A percentile compares a stretch with the other conserved stretches of the same genome.
Conservation (phyloP, 768 basidiomycete genomes). For the Paxillus involutus region DNA sequence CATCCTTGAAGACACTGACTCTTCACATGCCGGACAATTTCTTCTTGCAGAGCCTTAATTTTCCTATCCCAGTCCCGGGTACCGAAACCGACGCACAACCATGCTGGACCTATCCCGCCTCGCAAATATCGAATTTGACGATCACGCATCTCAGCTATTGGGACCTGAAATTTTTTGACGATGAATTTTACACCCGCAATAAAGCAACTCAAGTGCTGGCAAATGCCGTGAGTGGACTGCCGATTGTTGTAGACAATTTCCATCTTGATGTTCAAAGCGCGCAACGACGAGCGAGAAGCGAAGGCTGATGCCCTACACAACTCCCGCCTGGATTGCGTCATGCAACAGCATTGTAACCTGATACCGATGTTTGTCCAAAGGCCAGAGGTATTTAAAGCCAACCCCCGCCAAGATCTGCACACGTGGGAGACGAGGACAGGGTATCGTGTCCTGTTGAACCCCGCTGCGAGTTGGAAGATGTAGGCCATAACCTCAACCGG, state of each 20-base stretch:
- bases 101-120: not conserved
- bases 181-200: constrained; percentile 1
- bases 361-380: constrained; percentile 37
- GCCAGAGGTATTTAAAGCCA: constrained; percentile 34
- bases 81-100: not conserved
- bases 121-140: not conserved
- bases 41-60: constrained; percentile 3
- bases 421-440: constrained; percentile 41
- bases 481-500: constrained; percentile 4
- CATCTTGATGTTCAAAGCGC: constrained; percentile 4
- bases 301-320: not conserved
- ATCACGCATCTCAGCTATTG: not conserved
- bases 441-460: not conserved
- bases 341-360: not conserved
- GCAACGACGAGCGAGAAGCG: not conserved
- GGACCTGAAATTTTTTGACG: not conserved
- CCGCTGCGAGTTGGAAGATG: constrained; percentile 5
- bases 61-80: not conserved
- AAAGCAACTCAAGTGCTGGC: not conserved
- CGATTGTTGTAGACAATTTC: not conserved
- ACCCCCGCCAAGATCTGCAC: constrained; percentile 39
- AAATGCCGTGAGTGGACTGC: not conserved
- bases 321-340: not conserved
- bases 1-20: constrained; percentile 2
- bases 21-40: not conserved